These are phyloP conservation scores for Plasmodium gaboni DNA, from an alignment of 169 alveolate species.

Conservation along the genomic window DNA sequence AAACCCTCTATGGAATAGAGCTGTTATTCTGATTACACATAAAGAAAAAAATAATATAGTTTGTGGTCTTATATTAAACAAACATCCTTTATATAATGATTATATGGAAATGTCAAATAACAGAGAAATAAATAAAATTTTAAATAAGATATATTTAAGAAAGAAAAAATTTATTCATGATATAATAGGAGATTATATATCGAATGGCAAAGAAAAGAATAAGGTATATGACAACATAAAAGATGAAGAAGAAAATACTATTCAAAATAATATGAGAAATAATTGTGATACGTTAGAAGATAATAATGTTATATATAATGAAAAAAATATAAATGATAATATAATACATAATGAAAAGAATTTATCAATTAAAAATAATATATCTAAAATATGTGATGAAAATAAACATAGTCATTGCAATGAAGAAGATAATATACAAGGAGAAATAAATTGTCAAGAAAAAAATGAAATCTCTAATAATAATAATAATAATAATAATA, in stretches of 20 bases:
- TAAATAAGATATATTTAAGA: slow-evolving; percentile 29
- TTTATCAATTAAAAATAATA: neutral
- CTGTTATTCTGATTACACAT: slow-evolving; percentile 55
- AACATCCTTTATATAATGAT: slow-evolving; percentile 61
- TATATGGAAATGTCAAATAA: slow-evolving; percentile 27
- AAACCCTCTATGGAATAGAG: slow-evolving; percentile 43
- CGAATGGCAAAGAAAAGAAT: neutral
- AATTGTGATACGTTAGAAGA: neutral
- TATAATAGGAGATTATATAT: neutral
- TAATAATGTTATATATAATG: neutral
- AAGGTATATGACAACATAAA: neutral
- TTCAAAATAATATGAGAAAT: neutral
- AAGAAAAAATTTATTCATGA: slow-evolving; percentile 6
- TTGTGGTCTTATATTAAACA: slow-evolving; percentile 59
- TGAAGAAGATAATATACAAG: neutral
- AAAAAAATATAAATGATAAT: slow-evolving; percentile 4
- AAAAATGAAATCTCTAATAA: neutral
- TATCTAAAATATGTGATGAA: neutral
- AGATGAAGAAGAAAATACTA: neutral
- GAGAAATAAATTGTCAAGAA: neutral
- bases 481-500: neutral
- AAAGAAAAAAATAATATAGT: slow-evolving; percentile 68
- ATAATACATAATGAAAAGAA: neutral
- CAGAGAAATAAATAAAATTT: slow-evolving; percentile 18
- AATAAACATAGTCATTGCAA: neutral